Evolutionary conservation across 78 protist genomes (phyloP).

Genomic region (Thecamonas trahens): DNA sequence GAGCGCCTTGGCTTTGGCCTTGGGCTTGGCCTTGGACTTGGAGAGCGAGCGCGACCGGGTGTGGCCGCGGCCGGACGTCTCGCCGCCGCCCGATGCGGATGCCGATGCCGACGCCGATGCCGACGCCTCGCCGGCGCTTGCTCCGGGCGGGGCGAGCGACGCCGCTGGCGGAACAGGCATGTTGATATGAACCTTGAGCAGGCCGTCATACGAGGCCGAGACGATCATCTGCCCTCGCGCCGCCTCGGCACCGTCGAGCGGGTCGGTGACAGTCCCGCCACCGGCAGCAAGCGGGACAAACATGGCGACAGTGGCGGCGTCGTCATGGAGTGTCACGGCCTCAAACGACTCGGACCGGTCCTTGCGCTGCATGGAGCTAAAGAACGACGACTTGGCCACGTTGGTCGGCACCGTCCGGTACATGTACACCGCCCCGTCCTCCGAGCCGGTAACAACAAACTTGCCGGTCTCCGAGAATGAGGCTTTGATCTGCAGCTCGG

Average conservation of each 20-base stretch:
- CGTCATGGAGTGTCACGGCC: not conserved
- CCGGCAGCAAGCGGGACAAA: not conserved
- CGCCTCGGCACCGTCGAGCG: not conserved
- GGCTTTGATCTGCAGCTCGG: slow-evolving; percentile 7
- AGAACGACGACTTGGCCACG: not conserved
- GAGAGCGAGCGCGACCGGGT: no score
- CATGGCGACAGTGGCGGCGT: not conserved
- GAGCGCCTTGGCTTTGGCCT: no score
- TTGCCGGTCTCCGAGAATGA: not conserved
- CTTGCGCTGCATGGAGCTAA: not conserved
- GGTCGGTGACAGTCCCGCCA: not conserved
- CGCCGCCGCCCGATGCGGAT: no score
- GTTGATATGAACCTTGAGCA: not conserved
- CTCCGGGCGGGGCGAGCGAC: no score
- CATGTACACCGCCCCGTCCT: slow-evolving; percentile 17
- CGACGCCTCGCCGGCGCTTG: no score
- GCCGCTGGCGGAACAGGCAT: no score
- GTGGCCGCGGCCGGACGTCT: no score
- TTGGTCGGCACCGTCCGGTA: not conserved
- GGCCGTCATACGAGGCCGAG: not conserved
- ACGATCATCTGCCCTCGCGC: not conserved
- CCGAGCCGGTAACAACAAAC: slow-evolving; percentile 28
- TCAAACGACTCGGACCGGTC: not conserved
- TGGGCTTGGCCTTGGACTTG: no score
- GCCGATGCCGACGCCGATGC: no score